Percentiles rank a stretch among this genome's conserved stretches.
phyloP scores from a whole-genome alignment of 352 stramenopile species.

The Phytophthora syringae region DNA sequence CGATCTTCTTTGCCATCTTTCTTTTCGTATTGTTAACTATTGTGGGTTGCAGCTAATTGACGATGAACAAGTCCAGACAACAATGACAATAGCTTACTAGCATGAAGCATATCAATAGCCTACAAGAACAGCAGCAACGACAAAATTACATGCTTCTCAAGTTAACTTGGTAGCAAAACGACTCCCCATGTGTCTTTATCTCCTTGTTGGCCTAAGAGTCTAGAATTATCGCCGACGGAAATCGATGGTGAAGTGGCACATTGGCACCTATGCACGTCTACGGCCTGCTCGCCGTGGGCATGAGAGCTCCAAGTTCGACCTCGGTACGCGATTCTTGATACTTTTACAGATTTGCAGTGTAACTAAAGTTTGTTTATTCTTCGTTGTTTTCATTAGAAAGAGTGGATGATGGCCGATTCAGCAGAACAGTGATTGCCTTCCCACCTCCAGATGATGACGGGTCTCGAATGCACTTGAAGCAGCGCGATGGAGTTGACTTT shows the following conservation, averaged over 20 bases:
- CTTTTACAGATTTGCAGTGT: background rate
- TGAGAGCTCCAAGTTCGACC: constrained; percentile 67
- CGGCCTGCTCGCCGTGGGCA: constrained; percentile 61
- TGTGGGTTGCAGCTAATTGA: constrained; percentile 28
- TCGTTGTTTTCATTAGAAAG: constrained; percentile 39
- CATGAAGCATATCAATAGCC: background rate
- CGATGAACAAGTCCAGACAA: constrained; percentile 18
- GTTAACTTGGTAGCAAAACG: constrained; percentile 25
- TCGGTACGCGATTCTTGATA: constrained; percentile 34
- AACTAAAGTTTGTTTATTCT: background rate
- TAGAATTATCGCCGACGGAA: background rate
- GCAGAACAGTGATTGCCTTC: constrained; percentile 60
- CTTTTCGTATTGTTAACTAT: background rate
- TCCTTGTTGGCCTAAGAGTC: constrained; percentile 2
- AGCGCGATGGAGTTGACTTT: constrained; percentile 76
- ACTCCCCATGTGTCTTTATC: background rate
- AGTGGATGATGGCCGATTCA: constrained; percentile 52
- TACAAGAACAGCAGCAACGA: background rate
- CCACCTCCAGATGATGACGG: constrained; percentile 63
- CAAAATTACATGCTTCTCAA: constrained; percentile 23
- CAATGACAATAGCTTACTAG: constrained; percentile 30
- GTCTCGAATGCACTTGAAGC: constrained; percentile 68
- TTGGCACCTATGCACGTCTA: constrained; percentile 77
- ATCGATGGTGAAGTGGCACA: constrained; percentile 77
- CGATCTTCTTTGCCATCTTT: background rate